phyloP scores from a whole-genome alignment of 2,329 filamentous ascomycete genomes.

The Fusarium beomiforme region DNA sequence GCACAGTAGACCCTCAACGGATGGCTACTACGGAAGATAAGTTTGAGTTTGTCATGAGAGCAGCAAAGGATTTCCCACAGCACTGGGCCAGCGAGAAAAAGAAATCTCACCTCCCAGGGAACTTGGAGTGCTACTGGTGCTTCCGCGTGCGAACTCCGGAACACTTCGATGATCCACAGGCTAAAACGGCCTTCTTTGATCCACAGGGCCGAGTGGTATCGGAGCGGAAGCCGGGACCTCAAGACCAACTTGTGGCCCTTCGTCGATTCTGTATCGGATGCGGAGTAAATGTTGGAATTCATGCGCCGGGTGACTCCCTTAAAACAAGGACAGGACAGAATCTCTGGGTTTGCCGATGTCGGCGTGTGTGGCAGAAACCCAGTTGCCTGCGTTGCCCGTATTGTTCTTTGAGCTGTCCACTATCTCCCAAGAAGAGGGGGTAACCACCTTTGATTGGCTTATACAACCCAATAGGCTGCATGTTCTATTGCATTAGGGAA shows the following conservation, averaged over 20 bases:
- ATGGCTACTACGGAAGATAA: slow-evolving; percentile 51
- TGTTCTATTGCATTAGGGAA: background rate
- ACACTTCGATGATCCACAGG: slow-evolving; percentile 52
- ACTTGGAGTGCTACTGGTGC: slow-evolving; percentile 56
- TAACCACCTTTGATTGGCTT: slow-evolving; percentile 5
- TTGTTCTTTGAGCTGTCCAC: slow-evolving; percentile 49
- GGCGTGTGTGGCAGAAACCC: slow-evolving; percentile 50
- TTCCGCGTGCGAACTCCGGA: slow-evolving; percentile 53
- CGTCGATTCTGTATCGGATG: slow-evolving; percentile 56
- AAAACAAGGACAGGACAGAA: slow-evolving; percentile 51
- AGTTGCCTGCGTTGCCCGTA: slow-evolving; percentile 48
- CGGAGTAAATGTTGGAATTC: slow-evolving; percentile 51
- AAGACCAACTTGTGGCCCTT: slow-evolving; percentile 47
- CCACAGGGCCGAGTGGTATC: slow-evolving; percentile 44
- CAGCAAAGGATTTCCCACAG: slow-evolving; percentile 53
- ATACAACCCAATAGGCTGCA: no score
- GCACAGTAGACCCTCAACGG: slow-evolving; percentile 46
- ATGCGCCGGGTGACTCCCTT: slow-evolving; percentile 51
- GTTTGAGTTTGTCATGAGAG: slow-evolving; percentile 53
- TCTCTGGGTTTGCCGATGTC: slow-evolving; percentile 54
- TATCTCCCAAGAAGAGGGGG: slow-evolving; percentile 48
- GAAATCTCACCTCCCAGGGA: slow-evolving; percentile 51
- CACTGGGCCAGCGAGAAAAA: slow-evolving; percentile 52
- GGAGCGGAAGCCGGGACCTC: slow-evolving; percentile 42
- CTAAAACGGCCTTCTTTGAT: slow-evolving; percentile 48